phyloP scores from a whole-genome alignment of 2,329 filamentous ascomycete genomes.

The Neoarthrinium moseri region DNA sequence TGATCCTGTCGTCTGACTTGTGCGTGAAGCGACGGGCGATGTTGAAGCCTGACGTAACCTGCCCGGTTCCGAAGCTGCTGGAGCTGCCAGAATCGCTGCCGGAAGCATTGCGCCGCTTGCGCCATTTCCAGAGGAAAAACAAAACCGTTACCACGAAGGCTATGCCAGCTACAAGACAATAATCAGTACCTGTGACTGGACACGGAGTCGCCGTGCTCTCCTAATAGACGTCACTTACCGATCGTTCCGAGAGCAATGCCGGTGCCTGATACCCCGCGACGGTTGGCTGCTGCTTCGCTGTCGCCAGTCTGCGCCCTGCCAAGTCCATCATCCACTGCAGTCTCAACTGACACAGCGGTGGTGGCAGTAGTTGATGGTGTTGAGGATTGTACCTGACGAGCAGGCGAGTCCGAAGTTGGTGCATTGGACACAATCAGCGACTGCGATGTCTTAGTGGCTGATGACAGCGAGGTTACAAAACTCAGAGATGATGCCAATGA shows the following conservation, averaged over 20 bases:
- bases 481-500: not conserved
- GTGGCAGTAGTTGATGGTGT: not conserved
- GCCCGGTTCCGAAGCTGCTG: not conserved
- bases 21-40: slow-evolving; percentile 5
- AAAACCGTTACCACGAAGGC: not conserved
- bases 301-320: not conserved
- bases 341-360: not conserved
- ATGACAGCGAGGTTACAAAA: too few species aligned
- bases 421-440: too few species aligned
- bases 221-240: not conserved
- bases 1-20: slow-evolving; percentile 9
- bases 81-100: not conserved
- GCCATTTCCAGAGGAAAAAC: slow-evolving; percentile 6
- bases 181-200: not conserved
- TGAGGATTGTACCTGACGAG: too few species aligned
- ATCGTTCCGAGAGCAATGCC: slow-evolving; percentile 5
- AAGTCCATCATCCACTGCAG: not conserved
- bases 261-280: not conserved
- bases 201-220: not conserved
- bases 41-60: not conserved
- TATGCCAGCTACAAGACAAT: not conserved
- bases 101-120: not conserved
- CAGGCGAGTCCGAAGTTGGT: too few species aligned
- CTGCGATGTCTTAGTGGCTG: too few species aligned
- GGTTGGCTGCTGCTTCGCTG: not conserved